Conservation (phyloP, 2,329 filamentous ascomycete species). For the Saccharata proteae region DNA sequence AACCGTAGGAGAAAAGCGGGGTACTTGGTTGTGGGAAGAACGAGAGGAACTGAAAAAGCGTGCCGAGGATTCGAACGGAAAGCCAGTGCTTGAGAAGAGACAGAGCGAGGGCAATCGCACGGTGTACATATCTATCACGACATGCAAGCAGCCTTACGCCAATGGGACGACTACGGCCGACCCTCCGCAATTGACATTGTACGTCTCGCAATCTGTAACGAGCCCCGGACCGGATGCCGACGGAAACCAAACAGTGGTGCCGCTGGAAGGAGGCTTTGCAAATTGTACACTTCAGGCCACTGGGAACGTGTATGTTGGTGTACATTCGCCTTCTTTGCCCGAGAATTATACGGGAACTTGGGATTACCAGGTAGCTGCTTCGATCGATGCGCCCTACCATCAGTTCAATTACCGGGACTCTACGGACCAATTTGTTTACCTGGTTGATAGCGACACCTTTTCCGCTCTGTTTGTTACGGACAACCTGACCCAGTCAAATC, state of each 20-base stretch:
- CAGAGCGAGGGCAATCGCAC: slow-evolving; percentile 29
- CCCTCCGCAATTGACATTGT: slow-evolving; percentile 61
- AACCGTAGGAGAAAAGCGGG: slow-evolving; percentile 9
- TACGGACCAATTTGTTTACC: slow-evolving; percentile 44
- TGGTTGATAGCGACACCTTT: slow-evolving; percentile 73
- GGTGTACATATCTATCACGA: slow-evolving; percentile 76
- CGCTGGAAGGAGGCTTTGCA: slow-evolving; percentile 58
- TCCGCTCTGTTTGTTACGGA: slow-evolving; percentile 70
- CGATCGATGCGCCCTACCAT: slow-evolving; percentile 68
- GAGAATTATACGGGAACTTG: slow-evolving; percentile 51
- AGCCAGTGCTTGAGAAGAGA: slow-evolving; percentile 12
- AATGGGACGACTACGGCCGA: slow-evolving; percentile 35
- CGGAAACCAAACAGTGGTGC: slow-evolving; percentile 30
- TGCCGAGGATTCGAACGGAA: background rate
- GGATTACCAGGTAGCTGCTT: slow-evolving; percentile 71
- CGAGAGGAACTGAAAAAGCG: slow-evolving; percentile 9
- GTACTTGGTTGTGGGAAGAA: background rate
- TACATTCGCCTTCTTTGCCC: slow-evolving; percentile 57
- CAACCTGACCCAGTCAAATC: slow-evolving; percentile 48
- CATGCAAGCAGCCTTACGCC: slow-evolving; percentile 62
- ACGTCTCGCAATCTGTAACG: slow-evolving; percentile 53
- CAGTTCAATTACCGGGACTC: slow-evolving; percentile 44
- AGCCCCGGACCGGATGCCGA: slow-evolving; percentile 50
- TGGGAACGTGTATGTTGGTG: slow-evolving; percentile 61
- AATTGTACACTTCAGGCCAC: slow-evolving; percentile 50